phyloP scores from a whole-genome alignment of 2,329 filamentous ascomycete genomes.

The Colletotrichum siamense region DNA sequence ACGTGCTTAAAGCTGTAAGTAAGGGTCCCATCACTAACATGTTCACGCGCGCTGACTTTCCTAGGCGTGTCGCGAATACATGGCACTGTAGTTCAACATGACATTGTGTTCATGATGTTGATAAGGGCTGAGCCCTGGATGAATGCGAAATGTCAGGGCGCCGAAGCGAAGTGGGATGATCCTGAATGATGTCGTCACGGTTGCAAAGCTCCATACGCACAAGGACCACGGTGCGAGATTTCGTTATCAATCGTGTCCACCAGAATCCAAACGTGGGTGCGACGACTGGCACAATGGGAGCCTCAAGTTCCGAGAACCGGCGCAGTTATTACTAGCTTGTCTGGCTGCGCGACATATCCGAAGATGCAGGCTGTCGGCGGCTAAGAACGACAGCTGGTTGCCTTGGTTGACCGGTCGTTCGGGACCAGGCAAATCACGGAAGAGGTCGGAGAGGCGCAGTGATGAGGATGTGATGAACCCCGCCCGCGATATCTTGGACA shows the following conservation, averaged over 20 bases:
- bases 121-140: constrained; percentile 19
- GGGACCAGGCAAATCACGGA: constrained; percentile 11
- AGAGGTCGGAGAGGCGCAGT: constrained; percentile 19
- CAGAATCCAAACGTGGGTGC: constrained; percentile 18
- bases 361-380: not conserved
- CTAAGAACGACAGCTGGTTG: not conserved
- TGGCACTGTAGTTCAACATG: constrained; percentile 36
- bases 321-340: not conserved
- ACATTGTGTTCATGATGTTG: not conserved
- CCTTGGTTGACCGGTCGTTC: constrained; percentile 5
- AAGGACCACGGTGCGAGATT: constrained; percentile 13
- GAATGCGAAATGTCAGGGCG: constrained; percentile 2
- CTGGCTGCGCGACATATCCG: constrained; percentile 4
- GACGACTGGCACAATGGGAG: constrained; percentile 11
- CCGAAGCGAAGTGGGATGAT: constrained; percentile 18
- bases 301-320: constrained; percentile 6
- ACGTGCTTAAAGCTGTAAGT: constrained; percentile 67
- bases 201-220: constrained; percentile 1
- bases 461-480: constrained; percentile 14
- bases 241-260: constrained; percentile 19
- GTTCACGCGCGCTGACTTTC: constrained; percentile 14
- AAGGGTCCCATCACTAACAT: not conserved
- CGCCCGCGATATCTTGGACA: constrained; percentile 16
- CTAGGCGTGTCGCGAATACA: constrained; percentile 61
- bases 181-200: constrained; percentile 8